Percentiles rank a stretch among this genome's conserved stretches.
These are phyloP conservation scores for Noccaea caerulescens DNA, from an alignment of 345 rosid species.

Conservation along the genomic window DNA sequence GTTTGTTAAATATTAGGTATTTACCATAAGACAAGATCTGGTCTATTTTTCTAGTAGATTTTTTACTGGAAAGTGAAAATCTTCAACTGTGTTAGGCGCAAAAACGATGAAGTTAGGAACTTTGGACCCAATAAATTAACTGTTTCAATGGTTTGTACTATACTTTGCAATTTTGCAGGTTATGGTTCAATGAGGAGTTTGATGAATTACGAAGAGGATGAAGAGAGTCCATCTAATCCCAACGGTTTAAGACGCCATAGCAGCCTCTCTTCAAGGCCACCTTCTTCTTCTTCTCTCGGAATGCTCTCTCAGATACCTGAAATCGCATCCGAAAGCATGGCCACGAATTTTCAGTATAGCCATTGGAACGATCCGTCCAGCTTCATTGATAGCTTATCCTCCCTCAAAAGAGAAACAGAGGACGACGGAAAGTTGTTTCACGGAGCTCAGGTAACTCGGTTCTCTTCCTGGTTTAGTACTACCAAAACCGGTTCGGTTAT, in stretches of 20 bases:
- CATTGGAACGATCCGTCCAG: conserved; percentile 68
- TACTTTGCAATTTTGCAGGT: conserved; percentile 54
- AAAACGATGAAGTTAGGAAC: conserved; percentile 24
- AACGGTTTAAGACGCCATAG: conserved; percentile 60
- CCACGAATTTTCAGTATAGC: conserved; percentile 48
- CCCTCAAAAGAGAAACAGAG: conserved; percentile 57
- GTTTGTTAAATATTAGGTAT: not conserved
- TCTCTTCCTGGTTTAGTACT: conserved; percentile 26
- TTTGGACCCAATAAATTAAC: conserved; percentile 6
- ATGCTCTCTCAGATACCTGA: conserved; percentile 77
- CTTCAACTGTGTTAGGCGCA: conserved; percentile 1
- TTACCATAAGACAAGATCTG: conserved; percentile 29
- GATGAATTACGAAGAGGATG: conserved; percentile 58
- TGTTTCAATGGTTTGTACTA: conserved; percentile 24
- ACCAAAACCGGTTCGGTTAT: conserved; percentile 32
- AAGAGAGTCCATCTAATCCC: conserved; percentile 50
- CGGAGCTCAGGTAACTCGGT: conserved; percentile 54
- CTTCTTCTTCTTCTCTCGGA: conserved; percentile 58
- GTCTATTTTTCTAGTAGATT: conserved; percentile 6
- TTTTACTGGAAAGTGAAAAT: not conserved
- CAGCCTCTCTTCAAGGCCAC: conserved; percentile 60
- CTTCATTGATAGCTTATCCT: conserved; percentile 50
- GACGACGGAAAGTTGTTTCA: conserved; percentile 47
- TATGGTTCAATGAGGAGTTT: conserved; percentile 53
- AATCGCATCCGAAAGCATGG: conserved; percentile 47